A percentile compares a stretch with the other conserved stretches of the same genome.
Evolutionary conservation across 345 rosid species (phyloP).

Genomic region (Erucastrum elatum): DNA sequence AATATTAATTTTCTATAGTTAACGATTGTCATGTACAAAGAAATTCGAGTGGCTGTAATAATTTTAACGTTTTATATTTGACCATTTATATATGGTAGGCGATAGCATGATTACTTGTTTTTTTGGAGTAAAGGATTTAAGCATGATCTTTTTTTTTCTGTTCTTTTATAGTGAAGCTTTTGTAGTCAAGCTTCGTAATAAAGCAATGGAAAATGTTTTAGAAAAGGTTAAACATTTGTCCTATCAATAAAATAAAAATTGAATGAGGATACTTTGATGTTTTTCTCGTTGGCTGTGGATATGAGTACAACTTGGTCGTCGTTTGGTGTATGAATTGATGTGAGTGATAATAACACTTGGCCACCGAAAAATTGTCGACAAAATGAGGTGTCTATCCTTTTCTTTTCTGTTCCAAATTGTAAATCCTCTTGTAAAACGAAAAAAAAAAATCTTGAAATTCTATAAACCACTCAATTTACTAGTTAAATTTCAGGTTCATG

Average conservation of each 20-base stretch:
- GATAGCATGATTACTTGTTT: neutral
- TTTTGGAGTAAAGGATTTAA: neutral
- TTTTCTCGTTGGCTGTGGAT: slow-evolving; percentile 6
- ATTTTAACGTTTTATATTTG: neutral
- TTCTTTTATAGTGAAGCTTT: neutral
- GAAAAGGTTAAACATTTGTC: slow-evolving; percentile 1
- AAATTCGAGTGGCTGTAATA: neutral
- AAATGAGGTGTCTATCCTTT: neutral
- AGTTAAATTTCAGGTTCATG: no score
- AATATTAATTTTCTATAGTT: no score
- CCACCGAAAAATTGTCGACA: neutral
- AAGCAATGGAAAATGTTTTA: slow-evolving; percentile 1
- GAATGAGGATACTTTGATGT: neutral
- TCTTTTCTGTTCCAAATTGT: neutral
- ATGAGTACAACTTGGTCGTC: slow-evolving; percentile 18
- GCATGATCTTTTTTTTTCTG: no score
- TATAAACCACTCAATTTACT: no score
- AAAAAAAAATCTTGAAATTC: no score
- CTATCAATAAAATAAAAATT: slow-evolving; percentile 8
- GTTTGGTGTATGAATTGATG: slow-evolving; percentile 26
- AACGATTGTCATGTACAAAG: neutral
- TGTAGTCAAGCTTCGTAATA: neutral
- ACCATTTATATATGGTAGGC: neutral
- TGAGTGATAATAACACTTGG: neutral
- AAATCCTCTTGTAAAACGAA: no score